Evolutionary conservation across 495 filamentous ascomycete genomes (phyloP).

Genomic region (Xylaria longipes): DNA sequence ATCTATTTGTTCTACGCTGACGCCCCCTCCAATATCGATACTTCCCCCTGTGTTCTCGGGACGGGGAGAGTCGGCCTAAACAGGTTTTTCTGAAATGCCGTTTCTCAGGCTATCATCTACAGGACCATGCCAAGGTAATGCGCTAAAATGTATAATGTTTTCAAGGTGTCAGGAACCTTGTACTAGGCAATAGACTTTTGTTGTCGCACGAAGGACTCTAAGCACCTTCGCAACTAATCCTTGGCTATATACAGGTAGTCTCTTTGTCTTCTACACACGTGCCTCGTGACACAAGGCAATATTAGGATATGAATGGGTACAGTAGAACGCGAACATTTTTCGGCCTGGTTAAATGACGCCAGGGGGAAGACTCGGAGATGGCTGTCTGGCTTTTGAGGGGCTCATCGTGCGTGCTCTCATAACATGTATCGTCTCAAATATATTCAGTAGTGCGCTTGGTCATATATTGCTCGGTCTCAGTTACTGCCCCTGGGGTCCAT

Average conservation of each 20-base stretch:
- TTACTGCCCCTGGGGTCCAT: neutral
- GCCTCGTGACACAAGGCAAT: too few relatives aligned
- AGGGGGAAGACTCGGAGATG: neutral
- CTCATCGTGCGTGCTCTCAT: neutral
- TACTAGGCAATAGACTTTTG: too few relatives aligned
- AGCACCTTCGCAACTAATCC: too few relatives aligned
- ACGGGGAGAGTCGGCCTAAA: neutral
- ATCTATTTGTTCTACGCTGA: neutral
- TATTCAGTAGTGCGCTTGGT: neutral
- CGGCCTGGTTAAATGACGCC: neutral
- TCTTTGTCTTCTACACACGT: too few relatives aligned
- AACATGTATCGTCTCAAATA: neutral
- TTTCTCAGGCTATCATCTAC: neutral
- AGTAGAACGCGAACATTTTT: neutral
- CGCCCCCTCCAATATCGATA: neutral
- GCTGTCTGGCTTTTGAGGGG: neutral
- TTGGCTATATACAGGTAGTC: too few relatives aligned
- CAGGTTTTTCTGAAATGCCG: conserved; percentile 1
- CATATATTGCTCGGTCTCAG: neutral
- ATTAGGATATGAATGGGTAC: neutral
- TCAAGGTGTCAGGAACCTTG: too few relatives aligned
- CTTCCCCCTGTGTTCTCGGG: neutral
- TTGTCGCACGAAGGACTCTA: too few relatives aligned
- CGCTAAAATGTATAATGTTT: neutral
- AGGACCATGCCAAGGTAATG: neutral